Evolutionary conservation across 495 filamentous ascomycete genomes (phyloP).

Genomic region (Haplographium delicatum): DNA sequence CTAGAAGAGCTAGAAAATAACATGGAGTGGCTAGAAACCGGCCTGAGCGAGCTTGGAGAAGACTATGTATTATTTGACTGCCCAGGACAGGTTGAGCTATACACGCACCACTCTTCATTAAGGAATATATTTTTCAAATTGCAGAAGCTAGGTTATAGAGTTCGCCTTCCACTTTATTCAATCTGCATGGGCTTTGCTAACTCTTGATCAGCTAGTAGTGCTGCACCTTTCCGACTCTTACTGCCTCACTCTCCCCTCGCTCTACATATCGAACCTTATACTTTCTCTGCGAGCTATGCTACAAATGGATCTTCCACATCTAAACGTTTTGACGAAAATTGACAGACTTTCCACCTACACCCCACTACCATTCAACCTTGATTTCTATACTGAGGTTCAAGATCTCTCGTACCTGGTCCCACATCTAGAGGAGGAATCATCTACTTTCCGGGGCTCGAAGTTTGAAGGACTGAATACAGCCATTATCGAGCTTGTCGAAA

Average conservation of each 20-base stretch:
- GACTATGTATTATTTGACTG: conserved; percentile 96
- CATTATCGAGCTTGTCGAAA: conserved; percentile 78
- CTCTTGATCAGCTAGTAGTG: conserved; percentile 65
- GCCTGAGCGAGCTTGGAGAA: conserved; percentile 69
- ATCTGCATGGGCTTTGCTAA: conserved; percentile 16
- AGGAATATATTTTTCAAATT: conserved; percentile 85
- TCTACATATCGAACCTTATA: conserved; percentile 90
- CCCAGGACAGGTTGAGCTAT: conserved; percentile 93
- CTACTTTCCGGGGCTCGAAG: conserved; percentile 58
- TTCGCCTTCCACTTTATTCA: conserved; percentile 39
- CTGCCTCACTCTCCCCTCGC: conserved; percentile 81
- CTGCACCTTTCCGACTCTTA: conserved; percentile 90
- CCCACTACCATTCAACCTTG: conserved; percentile 84
- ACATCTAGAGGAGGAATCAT: conserved; percentile 55
- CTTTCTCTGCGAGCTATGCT: conserved; percentile 94
- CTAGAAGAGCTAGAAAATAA: conserved; percentile 93
- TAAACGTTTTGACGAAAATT: conserved; percentile 96
- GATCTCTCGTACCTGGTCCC: conserved; percentile 82
- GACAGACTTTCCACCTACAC: conserved; percentile 77
- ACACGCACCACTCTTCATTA: conserved; percentile 86
- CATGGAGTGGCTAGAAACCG: conserved; percentile 80
- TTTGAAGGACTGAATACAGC: conserved; percentile 80
- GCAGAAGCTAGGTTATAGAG: conserved; percentile 89
- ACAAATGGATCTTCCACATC: conserved; percentile 89
- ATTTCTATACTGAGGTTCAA: conserved; percentile 98